These are phyloP conservation scores for Epichloe baconii DNA, from an alignment of 2,329 filamentous ascomycete species.

Conservation along the genomic window DNA sequence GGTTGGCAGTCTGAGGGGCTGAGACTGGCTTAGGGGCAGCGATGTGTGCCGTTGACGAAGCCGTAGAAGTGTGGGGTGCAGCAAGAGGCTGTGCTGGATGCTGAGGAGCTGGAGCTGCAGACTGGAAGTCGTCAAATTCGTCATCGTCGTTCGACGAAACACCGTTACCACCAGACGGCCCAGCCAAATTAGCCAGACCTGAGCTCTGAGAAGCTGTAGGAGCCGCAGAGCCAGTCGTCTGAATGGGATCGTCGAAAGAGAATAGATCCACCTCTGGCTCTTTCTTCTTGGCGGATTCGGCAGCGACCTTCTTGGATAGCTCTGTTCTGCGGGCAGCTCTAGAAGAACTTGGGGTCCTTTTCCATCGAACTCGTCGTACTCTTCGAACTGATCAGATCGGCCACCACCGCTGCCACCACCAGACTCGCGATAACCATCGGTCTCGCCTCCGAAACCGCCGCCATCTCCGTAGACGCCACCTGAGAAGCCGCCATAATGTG, in stretches of 20 bases:
- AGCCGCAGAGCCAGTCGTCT: slow-evolving; percentile 31
- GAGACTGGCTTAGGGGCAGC: slow-evolving; percentile 75
- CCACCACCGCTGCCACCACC: slow-evolving; percentile 74
- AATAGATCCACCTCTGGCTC: slow-evolving; percentile 87
- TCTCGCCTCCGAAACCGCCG: slow-evolving; percentile 62
- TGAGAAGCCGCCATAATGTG: slow-evolving; percentile 54
- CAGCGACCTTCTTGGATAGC: slow-evolving; percentile 28
- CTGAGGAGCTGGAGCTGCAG: slow-evolving; percentile 52
- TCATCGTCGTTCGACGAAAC: slow-evolving; percentile 51
- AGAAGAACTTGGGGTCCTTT: slow-evolving; percentile 36
- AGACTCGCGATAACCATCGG: slow-evolving; percentile 75
- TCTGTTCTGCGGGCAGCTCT: slow-evolving; percentile 27
- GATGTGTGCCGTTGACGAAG: slow-evolving; percentile 50
- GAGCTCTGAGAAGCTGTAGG: slow-evolving; percentile 33
- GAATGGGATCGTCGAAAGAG: slow-evolving; percentile 69
- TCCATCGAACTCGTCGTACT: slow-evolving; percentile 95
- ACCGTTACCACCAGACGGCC: slow-evolving; percentile 10
- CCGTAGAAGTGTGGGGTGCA: slow-evolving; percentile 35
- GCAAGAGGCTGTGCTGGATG: slow-evolving; percentile 34
- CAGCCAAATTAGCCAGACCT: slow-evolving; percentile 32
- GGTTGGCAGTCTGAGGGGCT: slow-evolving; percentile 65
- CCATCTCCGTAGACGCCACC: slow-evolving; percentile 87
- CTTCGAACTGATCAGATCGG: slow-evolving; percentile 71
- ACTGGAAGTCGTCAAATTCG: slow-evolving; percentile 97
- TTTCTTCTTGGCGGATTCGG: slow-evolving; percentile 64